phyloP scores from a whole-genome alignment of 2,329 filamentous ascomycete species.

The Pseudocercospora eumusae region DNA sequence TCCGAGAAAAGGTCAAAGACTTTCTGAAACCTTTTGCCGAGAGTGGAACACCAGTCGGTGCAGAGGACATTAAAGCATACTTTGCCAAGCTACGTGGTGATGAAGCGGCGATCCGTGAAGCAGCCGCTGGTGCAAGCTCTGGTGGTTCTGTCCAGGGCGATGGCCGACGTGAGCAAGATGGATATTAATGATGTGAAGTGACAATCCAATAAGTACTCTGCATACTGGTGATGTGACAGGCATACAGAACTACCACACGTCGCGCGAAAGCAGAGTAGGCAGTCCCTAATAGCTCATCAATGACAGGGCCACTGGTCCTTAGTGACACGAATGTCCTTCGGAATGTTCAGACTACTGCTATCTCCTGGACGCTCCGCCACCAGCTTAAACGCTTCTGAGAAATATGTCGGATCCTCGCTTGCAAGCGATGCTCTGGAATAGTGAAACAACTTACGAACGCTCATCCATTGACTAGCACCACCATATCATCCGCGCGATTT shows the following conservation, averaged over 20 bases:
- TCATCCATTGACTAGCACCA: not conserved
- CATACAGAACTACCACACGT: not conserved
- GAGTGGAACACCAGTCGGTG: slow-evolving; percentile 81
- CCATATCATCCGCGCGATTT: not conserved
- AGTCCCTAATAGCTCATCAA: not conserved
- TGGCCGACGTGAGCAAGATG: slow-evolving; percentile 44
- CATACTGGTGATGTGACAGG: not conserved
- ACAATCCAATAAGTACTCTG: not conserved
- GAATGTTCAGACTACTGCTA: not conserved
- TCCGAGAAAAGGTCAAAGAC: slow-evolving; percentile 92
- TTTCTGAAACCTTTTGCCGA: slow-evolving; percentile 95
- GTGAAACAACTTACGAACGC: not conserved
- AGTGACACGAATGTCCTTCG: not conserved
- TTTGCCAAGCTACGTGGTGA: slow-evolving; percentile 94
- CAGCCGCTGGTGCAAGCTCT: slow-evolving; percentile 34
- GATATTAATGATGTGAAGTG: slow-evolving; percentile 37
- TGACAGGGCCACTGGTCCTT: not conserved
- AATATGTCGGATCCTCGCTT: not conserved
- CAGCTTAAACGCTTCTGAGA: not conserved
- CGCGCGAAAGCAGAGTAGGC: not conserved
- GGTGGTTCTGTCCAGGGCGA: slow-evolving; percentile 31
- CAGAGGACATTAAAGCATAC: slow-evolving; percentile 94
- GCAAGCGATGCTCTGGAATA: too few species aligned
- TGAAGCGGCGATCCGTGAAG: slow-evolving; percentile 54
- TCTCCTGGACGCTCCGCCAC: not conserved